Evolutionary conservation across 2,329 filamentous ascomycete genomes (phyloP).

Genomic region (Fusarium chaquense): DNA sequence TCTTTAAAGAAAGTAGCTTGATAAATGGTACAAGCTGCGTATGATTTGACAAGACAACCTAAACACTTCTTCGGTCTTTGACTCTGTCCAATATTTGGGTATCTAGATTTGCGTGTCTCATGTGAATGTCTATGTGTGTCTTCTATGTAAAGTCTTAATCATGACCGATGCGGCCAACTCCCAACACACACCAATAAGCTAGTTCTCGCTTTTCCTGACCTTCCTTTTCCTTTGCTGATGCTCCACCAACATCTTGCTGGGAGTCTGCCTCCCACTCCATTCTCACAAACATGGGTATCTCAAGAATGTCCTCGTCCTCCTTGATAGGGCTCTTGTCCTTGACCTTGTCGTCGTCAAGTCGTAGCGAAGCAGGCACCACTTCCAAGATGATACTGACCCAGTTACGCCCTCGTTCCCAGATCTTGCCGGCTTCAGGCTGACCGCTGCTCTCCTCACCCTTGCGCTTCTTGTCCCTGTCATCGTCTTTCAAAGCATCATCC

Average conservation of each 20-base stretch:
- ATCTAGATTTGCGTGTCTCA: conserved; percentile 54
- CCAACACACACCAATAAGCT: conserved; percentile 95
- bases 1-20: conserved; percentile 64
- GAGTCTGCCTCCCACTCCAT: conserved; percentile 88
- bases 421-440: conserved; percentile 86
- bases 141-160: conserved; percentile 47
- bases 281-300: conserved; percentile 94
- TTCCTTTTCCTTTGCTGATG: conserved; percentile 66
- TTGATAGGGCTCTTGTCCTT: conserved; percentile 61
- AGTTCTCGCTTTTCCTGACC: conserved; percentile 85
- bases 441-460: conserved; percentile 57
- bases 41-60: conserved; percentile 54
- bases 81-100: conserved; percentile 52
- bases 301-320: conserved; percentile 75
- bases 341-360: conserved; percentile 53
- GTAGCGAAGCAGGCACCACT: conserved; percentile 75
- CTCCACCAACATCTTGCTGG: conserved; percentile 71
- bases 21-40: conserved; percentile 60
- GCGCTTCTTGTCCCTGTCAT: conserved; percentile 54
- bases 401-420: conserved; percentile 95
- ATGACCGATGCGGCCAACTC: conserved; percentile 81
- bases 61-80: conserved; percentile 49
- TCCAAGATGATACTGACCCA: conserved; percentile 96
- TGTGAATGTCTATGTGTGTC: conserved; percentile 25
- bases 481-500: conserved; percentile 86